phyloP scores from a whole-genome alignment of 2,329 filamentous ascomycete species.

The Penicillium sp. region DNA sequence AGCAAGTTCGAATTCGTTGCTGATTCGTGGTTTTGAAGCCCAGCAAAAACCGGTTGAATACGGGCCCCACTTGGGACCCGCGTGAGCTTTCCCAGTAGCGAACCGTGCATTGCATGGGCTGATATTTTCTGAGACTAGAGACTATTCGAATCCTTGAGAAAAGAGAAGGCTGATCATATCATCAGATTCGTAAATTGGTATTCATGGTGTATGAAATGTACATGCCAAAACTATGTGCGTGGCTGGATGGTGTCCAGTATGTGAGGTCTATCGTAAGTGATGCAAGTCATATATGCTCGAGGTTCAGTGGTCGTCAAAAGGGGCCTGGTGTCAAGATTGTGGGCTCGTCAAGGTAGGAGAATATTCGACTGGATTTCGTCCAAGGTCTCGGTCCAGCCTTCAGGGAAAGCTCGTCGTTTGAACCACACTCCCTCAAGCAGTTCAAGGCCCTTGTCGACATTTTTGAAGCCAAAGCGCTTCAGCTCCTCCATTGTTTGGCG shows the following conservation, averaged over 20 bases:
- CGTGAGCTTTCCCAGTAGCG: background rate
- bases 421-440: conserved; percentile 33
- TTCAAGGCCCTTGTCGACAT: conserved; percentile 32
- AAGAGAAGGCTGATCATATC: background rate
- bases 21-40: background rate
- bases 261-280: background rate
- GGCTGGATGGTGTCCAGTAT: background rate
- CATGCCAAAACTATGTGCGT: background rate
- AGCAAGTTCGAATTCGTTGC: background rate
- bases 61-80: background rate
- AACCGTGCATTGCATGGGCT: background rate
- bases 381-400: conserved; percentile 34
- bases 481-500: conserved; percentile 25
- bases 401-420: conserved; percentile 32
- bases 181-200: background rate
- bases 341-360: conserved; percentile 26
- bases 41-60: conserved; percentile 1
- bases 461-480: conserved; percentile 20
- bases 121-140: background rate
- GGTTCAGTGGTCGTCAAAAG: background rate
- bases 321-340: background rate
- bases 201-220: background rate
- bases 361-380: conserved; percentile 35
- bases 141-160: background rate
- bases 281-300: background rate